Conservation (phyloP, 129 eudicot species). For the Tanacetum coccineum region DNA sequence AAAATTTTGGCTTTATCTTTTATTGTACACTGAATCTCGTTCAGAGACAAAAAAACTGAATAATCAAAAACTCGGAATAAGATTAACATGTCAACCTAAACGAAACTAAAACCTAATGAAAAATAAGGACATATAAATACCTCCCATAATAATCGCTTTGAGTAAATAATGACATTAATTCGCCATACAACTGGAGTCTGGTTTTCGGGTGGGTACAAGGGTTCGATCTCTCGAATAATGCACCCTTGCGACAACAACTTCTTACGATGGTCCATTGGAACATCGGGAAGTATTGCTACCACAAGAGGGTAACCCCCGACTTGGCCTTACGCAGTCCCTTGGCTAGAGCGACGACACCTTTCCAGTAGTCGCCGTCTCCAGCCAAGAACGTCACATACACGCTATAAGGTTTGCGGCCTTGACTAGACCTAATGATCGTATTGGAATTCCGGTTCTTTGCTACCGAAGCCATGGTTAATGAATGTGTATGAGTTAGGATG, state of each 20-base stretch:
- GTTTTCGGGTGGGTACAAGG: conserved; percentile 50
- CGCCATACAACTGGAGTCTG: conserved; percentile 57
- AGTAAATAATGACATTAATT: conserved; percentile 73
- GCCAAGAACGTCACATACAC: conserved; percentile 81
- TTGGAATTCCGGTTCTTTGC: conserved; percentile 1
- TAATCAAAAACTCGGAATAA: no score
- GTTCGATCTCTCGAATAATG: conserved; percentile 55
- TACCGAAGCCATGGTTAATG: conserved; percentile 32
- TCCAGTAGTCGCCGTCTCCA: conserved; percentile 65
- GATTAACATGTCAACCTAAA: neutral
- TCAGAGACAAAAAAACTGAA: no score
- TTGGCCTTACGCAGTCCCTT: conserved; percentile 66
- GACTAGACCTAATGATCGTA: conserved; percentile 15
- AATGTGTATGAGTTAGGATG: neutral
- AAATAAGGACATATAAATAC: conserved; percentile 22
- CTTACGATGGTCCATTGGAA: conserved; percentile 71
- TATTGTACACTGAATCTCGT: neutral
- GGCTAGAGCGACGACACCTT: conserved; percentile 72
- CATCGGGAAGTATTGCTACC: conserved; percentile 74
- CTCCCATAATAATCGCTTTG: conserved; percentile 94
- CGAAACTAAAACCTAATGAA: neutral
- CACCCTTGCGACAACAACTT: conserved; percentile 64
- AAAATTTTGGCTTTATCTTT: neutral
- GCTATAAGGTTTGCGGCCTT: conserved; percentile 37
- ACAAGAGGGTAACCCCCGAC: conserved; percentile 65